Base-by-base conservation (phyloP, 495 filamentous ascomycete species). In the Elasticomyces elasticus region DNA sequence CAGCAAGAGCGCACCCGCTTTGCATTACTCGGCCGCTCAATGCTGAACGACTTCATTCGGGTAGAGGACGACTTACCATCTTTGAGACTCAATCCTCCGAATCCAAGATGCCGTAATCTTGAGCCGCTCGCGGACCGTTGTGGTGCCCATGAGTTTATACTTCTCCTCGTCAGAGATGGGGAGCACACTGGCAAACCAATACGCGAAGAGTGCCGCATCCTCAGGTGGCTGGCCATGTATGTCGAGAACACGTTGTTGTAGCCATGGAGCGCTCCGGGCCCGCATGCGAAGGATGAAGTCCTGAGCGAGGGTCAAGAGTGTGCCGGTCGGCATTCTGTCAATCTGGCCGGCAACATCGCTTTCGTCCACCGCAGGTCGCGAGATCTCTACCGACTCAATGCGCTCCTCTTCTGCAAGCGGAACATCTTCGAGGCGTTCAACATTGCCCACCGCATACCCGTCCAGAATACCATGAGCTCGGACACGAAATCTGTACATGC, bases 171-270 rank as follows among this genome's bases (percentile, higher is more conserved):
- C 86, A 35, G 75, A 74, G 28, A 90, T 79, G 15, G 87, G 88
- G 10, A 94, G 64, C 46, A 94, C 79, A 59, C 77, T 85, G 15
- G 87, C 89, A 56, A 96, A 85, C 90, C 90, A 96, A 74, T 87
- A 96, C 0, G 89, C 86, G 60, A 95, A 92, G 12, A 78, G 63
- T 0, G 81, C 80, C 1, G 87, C 80, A 65, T 95, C 87, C 6
- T 76, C 72, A 0, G 88, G 89, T 15, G 79, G 81, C 33, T 81
- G 76, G 7, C 89, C 89, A 62, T 90, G 92, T n/a, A 82, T 82
- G 12, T 78, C 64, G 42, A 88, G 67, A 1, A 88, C 80, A 5
- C 80, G 77, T 22, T 78, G 72, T 33, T 83, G 78, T 3, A 94
- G 73, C 88, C 89, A 94, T 0, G 77, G 73, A 6, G 83, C 83